These are phyloP conservation scores for Lactuca saligna DNA, from an alignment of 129 eudicot genomes.

Conservation along the genomic window DNA sequence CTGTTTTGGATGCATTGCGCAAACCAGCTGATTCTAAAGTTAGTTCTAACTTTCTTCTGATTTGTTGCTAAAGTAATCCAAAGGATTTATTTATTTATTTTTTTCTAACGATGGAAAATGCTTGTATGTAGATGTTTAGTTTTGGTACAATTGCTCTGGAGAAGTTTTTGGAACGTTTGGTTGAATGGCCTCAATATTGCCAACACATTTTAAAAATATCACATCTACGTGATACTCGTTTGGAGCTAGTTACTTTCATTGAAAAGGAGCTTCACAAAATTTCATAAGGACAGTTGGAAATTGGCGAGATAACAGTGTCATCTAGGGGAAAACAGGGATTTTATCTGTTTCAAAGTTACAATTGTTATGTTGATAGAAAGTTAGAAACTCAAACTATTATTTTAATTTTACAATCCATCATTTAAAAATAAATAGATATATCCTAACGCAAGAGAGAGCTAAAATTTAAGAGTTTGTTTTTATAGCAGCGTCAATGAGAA, in stretches of 20 bases:
- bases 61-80: constrained; percentile 1
- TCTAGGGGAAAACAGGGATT: too few relatives aligned
- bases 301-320: constrained; percentile 25
- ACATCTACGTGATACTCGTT: constrained; percentile 75
- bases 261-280: constrained; percentile 66
- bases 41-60: constrained; percentile 21
- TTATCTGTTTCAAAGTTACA: too few relatives aligned
- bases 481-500: constrained; percentile 30
- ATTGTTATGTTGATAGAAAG: too few relatives aligned
- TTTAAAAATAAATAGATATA: too few relatives aligned
- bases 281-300: constrained; percentile 60
- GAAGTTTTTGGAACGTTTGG: constrained; percentile 83
- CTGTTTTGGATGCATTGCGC: constrained; percentile 84
- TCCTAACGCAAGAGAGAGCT: too few relatives aligned
- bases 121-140: constrained; percentile 66
- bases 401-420: too few relatives aligned
- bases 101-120: not conserved
- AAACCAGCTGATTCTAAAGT: constrained; percentile 94
- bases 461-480: too few relatives aligned
- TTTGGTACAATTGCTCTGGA: constrained; percentile 92
- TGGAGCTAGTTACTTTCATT: constrained; percentile 71
- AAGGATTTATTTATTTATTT: not conserved
- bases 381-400: too few relatives aligned
- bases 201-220: constrained; percentile 87
- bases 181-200: constrained; percentile 98